A percentile compares a stretch with the other conserved stretches of the same genome.
Evolutionary conservation across 2,329 filamentous ascomycete species (phyloP).

Genomic region (Arthrinium phaeospermum): DNA sequence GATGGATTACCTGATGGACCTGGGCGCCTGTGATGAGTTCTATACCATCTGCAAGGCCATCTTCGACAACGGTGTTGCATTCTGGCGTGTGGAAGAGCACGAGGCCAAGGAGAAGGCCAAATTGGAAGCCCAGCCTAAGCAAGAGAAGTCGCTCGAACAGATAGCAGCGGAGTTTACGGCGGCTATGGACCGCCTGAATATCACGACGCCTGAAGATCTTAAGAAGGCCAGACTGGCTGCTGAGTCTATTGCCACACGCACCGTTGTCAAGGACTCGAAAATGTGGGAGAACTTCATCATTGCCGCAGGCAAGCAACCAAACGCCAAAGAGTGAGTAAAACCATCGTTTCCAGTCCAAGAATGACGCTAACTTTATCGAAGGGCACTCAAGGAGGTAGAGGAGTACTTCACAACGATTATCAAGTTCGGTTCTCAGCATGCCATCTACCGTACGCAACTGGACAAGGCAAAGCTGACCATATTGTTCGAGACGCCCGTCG

Average conservation of each 20-base stretch:
- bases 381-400: constrained; percentile 29
- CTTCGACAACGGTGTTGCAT: constrained; percentile 30
- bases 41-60: constrained; percentile 27
- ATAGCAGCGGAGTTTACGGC: constrained; percentile 15
- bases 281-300: constrained; percentile 48
- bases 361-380: background rate
- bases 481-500: constrained; percentile 18
- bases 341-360: background rate
- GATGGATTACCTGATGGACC: constrained; percentile 27
- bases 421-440: constrained; percentile 19
- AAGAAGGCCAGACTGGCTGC: background rate
- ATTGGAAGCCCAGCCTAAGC: background rate
- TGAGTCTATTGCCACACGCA: constrained; percentile 20
- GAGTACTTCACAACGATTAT: constrained; percentile 25
- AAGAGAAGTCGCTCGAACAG: constrained; percentile 17
- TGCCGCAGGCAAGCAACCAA: constrained; percentile 43
- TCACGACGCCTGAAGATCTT: background rate
- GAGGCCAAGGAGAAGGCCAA: background rate
- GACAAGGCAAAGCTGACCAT: constrained; percentile 26
- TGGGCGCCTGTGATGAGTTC: constrained; percentile 30
- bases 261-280: constrained; percentile 34
- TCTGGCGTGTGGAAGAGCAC: constrained; percentile 22
- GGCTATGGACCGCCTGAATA: background rate
- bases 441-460: constrained; percentile 26
- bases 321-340: constrained; percentile 40